phyloP scores from a whole-genome alignment of 306 rosid genomes.

The Gillenia trifoliata region DNA sequence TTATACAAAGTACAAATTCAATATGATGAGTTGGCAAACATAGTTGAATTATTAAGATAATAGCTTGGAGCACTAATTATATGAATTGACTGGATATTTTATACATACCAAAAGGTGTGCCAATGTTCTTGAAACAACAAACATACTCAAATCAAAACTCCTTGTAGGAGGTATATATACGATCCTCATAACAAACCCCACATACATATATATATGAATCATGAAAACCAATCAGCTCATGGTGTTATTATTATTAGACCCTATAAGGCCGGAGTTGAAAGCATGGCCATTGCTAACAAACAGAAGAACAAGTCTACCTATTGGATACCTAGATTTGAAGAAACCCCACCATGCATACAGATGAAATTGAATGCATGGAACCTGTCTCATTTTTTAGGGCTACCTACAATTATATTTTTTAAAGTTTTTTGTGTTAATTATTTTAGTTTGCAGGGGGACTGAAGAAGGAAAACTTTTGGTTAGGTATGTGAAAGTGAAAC shows the following conservation, averaged over 20 bases:
- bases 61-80: slow-evolving; percentile 26
- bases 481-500: slow-evolving; percentile 60
- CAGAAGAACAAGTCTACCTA: slow-evolving; percentile 20
- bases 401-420: background rate
- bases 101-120: slow-evolving; percentile 33
- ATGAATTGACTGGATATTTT: slow-evolving; percentile 37
- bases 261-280: background rate
- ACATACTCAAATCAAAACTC: slow-evolving; percentile 23
- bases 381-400: slow-evolving; percentile 12
- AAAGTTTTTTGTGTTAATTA: background rate
- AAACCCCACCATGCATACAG: slow-evolving; percentile 24
- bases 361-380: slow-evolving; percentile 40
- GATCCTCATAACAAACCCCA: slow-evolving; percentile 1
- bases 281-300: background rate
- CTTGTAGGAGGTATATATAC: slow-evolving; percentile 3
- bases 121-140: slow-evolving; percentile 43
- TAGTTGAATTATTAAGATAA: background rate
- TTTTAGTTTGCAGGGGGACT: slow-evolving; percentile 1
- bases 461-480: slow-evolving; percentile 31
- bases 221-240: background rate
- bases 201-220: background rate
- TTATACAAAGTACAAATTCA: background rate
- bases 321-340: slow-evolving; percentile 48
- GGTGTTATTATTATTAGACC: background rate
- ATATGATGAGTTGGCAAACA: background rate